Conservation (phyloP, 257 asterid genomes). For the Sherardia arvensis region DNA sequence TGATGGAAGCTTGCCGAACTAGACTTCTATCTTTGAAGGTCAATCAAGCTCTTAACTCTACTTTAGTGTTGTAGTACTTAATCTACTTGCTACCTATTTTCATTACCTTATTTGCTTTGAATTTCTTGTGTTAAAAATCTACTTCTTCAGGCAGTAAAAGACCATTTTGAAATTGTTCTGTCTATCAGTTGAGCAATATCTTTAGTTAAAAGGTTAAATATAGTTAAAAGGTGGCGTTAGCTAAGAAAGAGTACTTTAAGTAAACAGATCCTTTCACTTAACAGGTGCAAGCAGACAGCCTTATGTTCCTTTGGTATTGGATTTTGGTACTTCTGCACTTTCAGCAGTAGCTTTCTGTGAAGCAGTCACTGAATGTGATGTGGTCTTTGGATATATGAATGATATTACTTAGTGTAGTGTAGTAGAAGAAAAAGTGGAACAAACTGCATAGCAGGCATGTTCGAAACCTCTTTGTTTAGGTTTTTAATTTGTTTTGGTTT, state of each 20-base stretch:
- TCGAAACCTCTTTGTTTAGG: neutral
- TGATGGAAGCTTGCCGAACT: constrained; percentile 77
- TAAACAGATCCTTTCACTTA: no score
- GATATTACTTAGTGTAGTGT: neutral
- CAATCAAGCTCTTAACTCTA: constrained; percentile 12
- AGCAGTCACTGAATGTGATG: neutral
- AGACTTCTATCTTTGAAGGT: constrained; percentile 64
- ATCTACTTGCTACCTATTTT: neutral
- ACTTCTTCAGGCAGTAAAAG: neutral
- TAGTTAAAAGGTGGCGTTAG: no score
- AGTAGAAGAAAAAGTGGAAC: neutral
- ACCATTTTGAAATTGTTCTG: neutral
- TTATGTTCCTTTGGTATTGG: no score
- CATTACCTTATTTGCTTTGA: neutral
- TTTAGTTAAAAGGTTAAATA: neutral
- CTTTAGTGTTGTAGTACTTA: neutral
- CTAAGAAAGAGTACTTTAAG: no score
- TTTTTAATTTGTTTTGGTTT: neutral
- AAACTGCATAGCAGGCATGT: neutral
- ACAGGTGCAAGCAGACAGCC: no score
- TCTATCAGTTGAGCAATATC: neutral
- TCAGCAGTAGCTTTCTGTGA: neutral
- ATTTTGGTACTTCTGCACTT: neutral
- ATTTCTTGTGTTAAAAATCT: constrained; percentile 4
- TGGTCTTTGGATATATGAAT: neutral